Conservation (phyloP, 768 basidiomycete genomes). For the Butyriboletus loyo region DNA sequence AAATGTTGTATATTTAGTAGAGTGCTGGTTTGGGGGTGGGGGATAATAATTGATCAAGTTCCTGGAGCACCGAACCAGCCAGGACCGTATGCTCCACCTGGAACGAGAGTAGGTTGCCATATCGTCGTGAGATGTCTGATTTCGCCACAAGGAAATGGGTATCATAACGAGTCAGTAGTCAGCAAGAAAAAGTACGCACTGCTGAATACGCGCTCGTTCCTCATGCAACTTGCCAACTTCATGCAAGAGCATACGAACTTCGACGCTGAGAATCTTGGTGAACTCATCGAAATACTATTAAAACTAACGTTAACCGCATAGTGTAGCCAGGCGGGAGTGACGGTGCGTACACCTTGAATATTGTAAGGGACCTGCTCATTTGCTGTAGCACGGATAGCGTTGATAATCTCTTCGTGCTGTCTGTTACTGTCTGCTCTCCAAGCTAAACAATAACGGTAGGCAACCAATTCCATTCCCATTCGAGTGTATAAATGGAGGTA, state of each 20-base stretch:
- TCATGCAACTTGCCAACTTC: slow-evolving; percentile 79
- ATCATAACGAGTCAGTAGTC: neutral
- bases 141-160: slow-evolving; percentile 45
- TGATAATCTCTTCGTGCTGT: slow-evolving; percentile 60
- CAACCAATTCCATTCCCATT: neutral
- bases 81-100: slow-evolving; percentile 72
- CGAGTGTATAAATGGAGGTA: neutral
- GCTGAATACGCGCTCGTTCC: slow-evolving; percentile 66
- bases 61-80: slow-evolving; percentile 55
- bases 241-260: slow-evolving; percentile 72
- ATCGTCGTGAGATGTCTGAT: slow-evolving; percentile 63
- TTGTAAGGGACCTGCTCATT: slow-evolving; percentile 73
- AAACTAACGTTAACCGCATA: neutral
- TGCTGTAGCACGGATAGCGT: slow-evolving; percentile 65
- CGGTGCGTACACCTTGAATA: slow-evolving; percentile 59
- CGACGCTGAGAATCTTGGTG: slow-evolving; percentile 68
- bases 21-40: too few species aligned
- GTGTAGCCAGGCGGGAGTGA: neutral
- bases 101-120: slow-evolving; percentile 67
- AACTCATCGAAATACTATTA: slow-evolving; percentile 76
- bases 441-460: slow-evolving; percentile 34
- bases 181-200: slow-evolving; percentile 43
- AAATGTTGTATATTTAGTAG: too few species aligned
- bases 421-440: slow-evolving; percentile 60
- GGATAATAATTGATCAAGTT: too few species aligned